Evolutionary conservation across 1,284 basidiomycete genomes (phyloP), one percentile per base, ranked within the genome.

Genomic region (Malassezia pachydermatis): DNA sequence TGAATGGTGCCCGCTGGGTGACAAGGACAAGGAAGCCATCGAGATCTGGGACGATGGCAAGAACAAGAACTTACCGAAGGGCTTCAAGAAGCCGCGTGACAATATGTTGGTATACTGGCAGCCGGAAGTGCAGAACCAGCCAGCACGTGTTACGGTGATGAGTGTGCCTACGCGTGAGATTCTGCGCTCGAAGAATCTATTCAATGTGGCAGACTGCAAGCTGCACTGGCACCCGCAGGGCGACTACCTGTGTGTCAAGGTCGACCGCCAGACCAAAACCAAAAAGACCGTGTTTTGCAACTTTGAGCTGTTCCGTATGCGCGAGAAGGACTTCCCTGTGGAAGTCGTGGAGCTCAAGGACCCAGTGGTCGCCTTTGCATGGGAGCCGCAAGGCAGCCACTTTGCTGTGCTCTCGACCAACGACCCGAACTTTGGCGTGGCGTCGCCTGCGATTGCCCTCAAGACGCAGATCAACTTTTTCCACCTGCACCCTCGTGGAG

Each of bases 241-340:
- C 42, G 90, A 98, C 75, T 98, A 88, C 77, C 80, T 99, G 22
- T 98, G 94, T 67, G 94, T 98, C 75, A 96, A 95, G 76, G 94
- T 99, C 51, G 94, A 99, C 75, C 85, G 94, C 52, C 90, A 96
- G 73, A 96, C 92, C 37, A 98, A 98, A 78, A 94, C 89, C 17
- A 96, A 96, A 76, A 98, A 98, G 77, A 90, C 89, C 10, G 89
- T 88, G 47, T 98, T 90, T 77, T 94, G 90, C 76, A 99, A 98
- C 75, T 78, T 99, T 57, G 94, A 99, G 75, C 84, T 99, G 58
- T 98, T 98, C 80, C 82, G 90, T 51, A 82, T 96, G 53, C 83
- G 94, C 51, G 94, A 99, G 75, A 98, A 96, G 75, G 88, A 96
- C 73, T 89, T 83, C 74, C 94, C 94, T 1, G 90, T 99, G 38